These are phyloP conservation scores for Akanthomyces muscarius DNA, from an alignment of 2,329 filamentous ascomycete species.

Conservation along the genomic window DNA sequence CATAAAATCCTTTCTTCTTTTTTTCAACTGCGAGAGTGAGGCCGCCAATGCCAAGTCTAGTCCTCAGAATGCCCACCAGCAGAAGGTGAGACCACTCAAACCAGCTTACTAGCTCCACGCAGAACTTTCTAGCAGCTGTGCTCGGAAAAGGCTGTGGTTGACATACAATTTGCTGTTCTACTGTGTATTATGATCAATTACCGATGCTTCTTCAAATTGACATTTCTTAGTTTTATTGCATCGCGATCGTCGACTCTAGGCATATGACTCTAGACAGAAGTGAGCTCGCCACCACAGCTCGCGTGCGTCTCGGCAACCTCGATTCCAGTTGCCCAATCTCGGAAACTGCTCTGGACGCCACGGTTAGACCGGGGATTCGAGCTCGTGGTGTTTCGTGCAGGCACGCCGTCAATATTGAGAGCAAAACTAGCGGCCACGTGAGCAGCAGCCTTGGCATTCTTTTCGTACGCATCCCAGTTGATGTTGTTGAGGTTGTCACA, in stretches of 20 bases:
- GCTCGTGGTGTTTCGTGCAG: conserved; percentile 29
- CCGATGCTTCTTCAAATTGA: no score
- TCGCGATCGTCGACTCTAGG: not conserved
- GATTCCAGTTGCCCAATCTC: conserved; percentile 24
- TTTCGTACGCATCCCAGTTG: conserved; percentile 36
- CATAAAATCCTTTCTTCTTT: no score
- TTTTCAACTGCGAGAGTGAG: no score
- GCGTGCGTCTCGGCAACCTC: conserved; percentile 27
- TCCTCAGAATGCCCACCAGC: no score
- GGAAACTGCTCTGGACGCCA: conserved; percentile 26
- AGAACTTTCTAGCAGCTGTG: no score
- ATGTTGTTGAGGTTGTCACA: conserved; percentile 40
- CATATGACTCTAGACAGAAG: not conserved
- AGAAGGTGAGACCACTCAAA: no score
- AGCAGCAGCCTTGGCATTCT: conserved; percentile 45
- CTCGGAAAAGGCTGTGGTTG: no score
- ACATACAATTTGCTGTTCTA: no score
- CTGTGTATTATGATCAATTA: no score
- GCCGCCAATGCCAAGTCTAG: no score
- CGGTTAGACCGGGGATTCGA: conserved; percentile 26
- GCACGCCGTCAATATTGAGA: conserved; percentile 33
- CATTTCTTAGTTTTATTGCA: no score
- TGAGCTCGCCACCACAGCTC: conserved; percentile 27
- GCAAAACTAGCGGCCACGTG: conserved; percentile 43
- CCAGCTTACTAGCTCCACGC: no score